Evolutionary conservation across 129 eudicot species (phyloP).

Genomic region (Pseudognaphalium luteoalbum): DNA sequence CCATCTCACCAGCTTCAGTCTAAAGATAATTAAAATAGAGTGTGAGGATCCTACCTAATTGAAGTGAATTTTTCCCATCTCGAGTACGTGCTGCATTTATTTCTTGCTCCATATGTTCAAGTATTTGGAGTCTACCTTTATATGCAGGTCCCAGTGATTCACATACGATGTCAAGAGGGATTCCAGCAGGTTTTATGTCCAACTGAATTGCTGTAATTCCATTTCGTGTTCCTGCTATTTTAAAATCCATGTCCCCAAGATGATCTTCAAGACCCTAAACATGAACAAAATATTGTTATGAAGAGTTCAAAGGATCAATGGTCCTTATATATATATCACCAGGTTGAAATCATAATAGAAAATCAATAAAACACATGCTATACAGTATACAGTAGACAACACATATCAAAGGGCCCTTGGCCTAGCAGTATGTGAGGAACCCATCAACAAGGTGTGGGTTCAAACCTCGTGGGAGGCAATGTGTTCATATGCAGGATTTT

Average conservation of each 20-base stretch:
- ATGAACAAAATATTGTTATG: constrained; percentile 14
- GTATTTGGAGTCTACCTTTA: constrained; percentile 78
- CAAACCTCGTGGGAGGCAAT: too few relatives aligned
- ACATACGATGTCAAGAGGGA: constrained; percentile 86
- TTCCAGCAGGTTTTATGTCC: constrained; percentile 98
- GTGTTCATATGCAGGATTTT: too few relatives aligned
- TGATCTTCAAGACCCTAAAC: constrained; percentile 95
- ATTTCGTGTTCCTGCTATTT: constrained; percentile 87
- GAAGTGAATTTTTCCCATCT: constrained; percentile 70
- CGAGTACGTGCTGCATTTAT: constrained; percentile 71
- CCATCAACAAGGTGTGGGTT: too few relatives aligned
- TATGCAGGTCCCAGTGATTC: constrained; percentile 79
- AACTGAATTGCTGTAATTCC: constrained; percentile 91
- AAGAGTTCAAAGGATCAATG: background rate
- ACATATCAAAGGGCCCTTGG: too few relatives aligned
- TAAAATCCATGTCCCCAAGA: constrained; percentile 98
- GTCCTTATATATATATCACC: background rate
- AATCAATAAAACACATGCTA: constrained; percentile 1
- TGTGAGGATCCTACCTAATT: constrained; percentile 48
- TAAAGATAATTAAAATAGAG: background rate
- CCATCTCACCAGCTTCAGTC: background rate
- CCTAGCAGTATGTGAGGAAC: too few relatives aligned
- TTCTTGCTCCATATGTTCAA: constrained; percentile 81
- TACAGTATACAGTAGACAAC: too few relatives aligned
- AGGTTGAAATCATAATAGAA: background rate